Conservation (phyloP, 257 asterid species). For the Solanum virginianum region DNA sequence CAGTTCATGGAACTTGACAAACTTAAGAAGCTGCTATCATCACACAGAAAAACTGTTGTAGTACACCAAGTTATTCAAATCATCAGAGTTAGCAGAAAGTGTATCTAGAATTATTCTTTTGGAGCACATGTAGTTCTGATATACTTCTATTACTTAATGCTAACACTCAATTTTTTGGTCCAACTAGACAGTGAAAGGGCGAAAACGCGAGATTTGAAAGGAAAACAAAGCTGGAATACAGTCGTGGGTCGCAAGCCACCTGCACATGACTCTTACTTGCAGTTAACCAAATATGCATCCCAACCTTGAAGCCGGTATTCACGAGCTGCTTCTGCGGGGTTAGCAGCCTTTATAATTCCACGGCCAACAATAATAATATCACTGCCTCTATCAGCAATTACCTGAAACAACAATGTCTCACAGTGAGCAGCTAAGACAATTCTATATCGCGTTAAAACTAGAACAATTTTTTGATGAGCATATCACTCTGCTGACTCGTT, state of each 20-base stretch:
- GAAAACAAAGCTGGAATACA: neutral
- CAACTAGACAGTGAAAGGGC: neutral
- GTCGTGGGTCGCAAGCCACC: neutral
- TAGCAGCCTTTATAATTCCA: constrained; percentile 75
- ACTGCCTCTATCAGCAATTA: constrained; percentile 72
- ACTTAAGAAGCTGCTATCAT: no score
- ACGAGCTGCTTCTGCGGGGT: constrained; percentile 77
- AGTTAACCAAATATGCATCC: constrained; percentile 63
- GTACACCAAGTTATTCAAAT: neutral
- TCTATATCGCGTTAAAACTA: neutral
- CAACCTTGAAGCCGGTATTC: constrained; percentile 89
- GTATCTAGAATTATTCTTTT: neutral
- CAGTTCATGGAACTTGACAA: no score
- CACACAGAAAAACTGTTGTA: no score
- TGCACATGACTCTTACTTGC: constrained; percentile 22
- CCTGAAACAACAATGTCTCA: constrained; percentile 34
- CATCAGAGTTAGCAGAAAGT: neutral
- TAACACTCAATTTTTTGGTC: neutral
- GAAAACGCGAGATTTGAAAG: neutral
- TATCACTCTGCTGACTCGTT: neutral
- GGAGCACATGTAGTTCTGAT: neutral
- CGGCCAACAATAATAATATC: constrained; percentile 95
- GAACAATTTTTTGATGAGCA: neutral
- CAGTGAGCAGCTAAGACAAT: neutral
- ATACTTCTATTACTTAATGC: neutral